These are phyloP conservation scores for Penicillium pancosmium DNA, from an alignment of 495 filamentous ascomycete genomes.

Conservation along the genomic window DNA sequence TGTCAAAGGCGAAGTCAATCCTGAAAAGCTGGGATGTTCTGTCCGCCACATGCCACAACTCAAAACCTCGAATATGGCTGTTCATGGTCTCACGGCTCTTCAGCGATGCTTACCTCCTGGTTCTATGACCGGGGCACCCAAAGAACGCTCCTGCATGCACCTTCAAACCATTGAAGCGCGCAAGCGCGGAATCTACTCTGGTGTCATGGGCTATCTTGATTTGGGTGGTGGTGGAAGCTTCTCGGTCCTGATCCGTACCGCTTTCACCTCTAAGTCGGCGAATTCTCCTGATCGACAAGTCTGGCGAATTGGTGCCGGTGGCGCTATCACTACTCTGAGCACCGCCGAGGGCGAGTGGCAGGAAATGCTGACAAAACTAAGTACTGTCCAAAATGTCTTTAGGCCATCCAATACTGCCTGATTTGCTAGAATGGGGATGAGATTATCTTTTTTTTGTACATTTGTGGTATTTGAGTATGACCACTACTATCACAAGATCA, in stretches of 20 bases:
- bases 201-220: slow-evolving; percentile 87
- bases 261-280: slow-evolving; percentile 59
- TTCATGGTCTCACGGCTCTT: slow-evolving; percentile 72
- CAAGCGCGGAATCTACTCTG: slow-evolving; percentile 79
- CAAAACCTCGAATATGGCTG: slow-evolving; percentile 43
- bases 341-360: slow-evolving; percentile 78
- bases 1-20: slow-evolving; percentile 67
- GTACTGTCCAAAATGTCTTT: slow-evolving; percentile 61
- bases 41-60: slow-evolving; percentile 38
- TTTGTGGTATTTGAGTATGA: slow-evolving; percentile 8
- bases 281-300: slow-evolving; percentile 47
- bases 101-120: slow-evolving; percentile 81
- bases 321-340: slow-evolving; percentile 82
- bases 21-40: slow-evolving; percentile 37
- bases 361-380: slow-evolving; percentile 86
- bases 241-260: slow-evolving; percentile 81
- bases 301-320: slow-evolving; percentile 87
- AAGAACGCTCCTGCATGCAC: slow-evolving; percentile 85
- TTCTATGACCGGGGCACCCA: slow-evolving; percentile 94
- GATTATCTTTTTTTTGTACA: not conserved
- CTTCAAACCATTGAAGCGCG: slow-evolving; percentile 67
- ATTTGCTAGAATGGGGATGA: not conserved
- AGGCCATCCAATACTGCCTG: slow-evolving; percentile 22
- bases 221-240: slow-evolving; percentile 84
- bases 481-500: slow-evolving; percentile 10